Base-by-base conservation (phyloP, 176 grass and related monocot species). In the Triticum turgidum region DNA sequence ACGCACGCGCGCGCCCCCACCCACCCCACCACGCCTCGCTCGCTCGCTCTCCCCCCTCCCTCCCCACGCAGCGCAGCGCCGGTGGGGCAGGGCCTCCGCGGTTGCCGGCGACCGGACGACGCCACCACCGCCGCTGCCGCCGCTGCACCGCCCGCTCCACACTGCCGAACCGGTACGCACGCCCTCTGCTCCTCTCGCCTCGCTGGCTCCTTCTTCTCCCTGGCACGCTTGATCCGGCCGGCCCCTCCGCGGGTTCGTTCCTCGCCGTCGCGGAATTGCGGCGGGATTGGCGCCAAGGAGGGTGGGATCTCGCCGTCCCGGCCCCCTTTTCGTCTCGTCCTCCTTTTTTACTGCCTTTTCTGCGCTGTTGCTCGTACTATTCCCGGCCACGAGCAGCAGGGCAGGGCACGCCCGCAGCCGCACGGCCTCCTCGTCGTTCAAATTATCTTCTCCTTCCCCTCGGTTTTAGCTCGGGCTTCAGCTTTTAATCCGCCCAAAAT, bases 1-100 rank as follows among this genome's bases (percentile, higher is more conserved):
- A 87, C 89, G 69, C 89, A 84, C 85, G 69, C 65, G 66, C 84
- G 80, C 80, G 61, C 88, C 58, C 82, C 75, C 58, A 89, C 83
- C 83, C 75, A 81, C 44, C 54, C 54, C 54, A 59, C 54, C 18
- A 80, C 89, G 58, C 65, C 84, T 83, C 80, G 42, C 84, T 73
- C 84, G 24, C 79, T 62, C 56, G 30, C 30, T 30, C 30, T 30
- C 29, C 62, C 83, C 35, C 47, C 73, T 29, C 56, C 25, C 66
- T 21, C 75, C 11, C 62, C 61, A 81, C 49, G 47, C 59, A 91
- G 67, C 76, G 47, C 45, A 87, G 61, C 76, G 69, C 86, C 77
- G 82, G 81, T 71, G 82, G 54, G 54, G 54, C 54, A 77, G 32
- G 32, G 32, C 32, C 32, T 32, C 32, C 32, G 32, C 82, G 68